Percentiles rank a stretch among this genome's conserved stretches.
Evolutionary conservation across 768 basidiomycete genomes (phyloP).

Genomic region (Boletellus ananas): DNA sequence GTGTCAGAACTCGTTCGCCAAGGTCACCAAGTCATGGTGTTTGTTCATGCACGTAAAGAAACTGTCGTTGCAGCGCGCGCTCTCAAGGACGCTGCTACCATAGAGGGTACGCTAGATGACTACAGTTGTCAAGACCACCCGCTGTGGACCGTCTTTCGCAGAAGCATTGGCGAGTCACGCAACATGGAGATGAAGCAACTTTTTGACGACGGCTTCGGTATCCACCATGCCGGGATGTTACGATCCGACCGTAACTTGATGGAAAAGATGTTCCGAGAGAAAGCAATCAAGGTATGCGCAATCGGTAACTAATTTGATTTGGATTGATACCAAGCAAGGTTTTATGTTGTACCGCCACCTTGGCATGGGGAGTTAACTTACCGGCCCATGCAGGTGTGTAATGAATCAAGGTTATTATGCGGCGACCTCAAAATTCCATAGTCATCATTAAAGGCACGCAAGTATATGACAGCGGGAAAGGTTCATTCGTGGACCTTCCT

Average conservation of each 20-base stretch:
- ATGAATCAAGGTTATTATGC: conserved; percentile 4
- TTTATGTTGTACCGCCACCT: conserved; percentile 94
- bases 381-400: conserved; percentile 89
- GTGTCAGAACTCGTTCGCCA: conserved; percentile 82
- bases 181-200: conserved; percentile 98
- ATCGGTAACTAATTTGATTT: not conserved
- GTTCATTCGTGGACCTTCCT: conserved; percentile 88
- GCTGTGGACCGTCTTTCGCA: conserved; percentile 69
- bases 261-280: conserved; percentile 89
- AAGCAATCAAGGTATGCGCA: conserved; percentile 76
- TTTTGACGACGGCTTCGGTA: conserved; percentile 90
- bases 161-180: conserved; percentile 71
- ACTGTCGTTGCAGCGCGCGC: conserved; percentile 88
- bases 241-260: conserved; percentile 91
- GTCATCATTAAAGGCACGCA: conserved; percentile 98
- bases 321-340: conserved; percentile 50
- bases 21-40: conserved; percentile 99
- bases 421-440: conserved; percentile 27
- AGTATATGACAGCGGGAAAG: conserved; percentile 87
- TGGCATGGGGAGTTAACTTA: conserved; percentile 99
- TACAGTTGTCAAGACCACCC: conserved; percentile 84
- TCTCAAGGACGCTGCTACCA: conserved; percentile 69
- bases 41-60: conserved; percentile 97
- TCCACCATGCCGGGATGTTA: conserved; percentile 98
- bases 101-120: conserved; percentile 68